Percentiles rank a stretch among this genome's conserved stretches.
These are phyloP conservation scores for Ganoderma sinense DNA, from an alignment of 1,284 basidiomycete genomes.

Conservation along the genomic window DNA sequence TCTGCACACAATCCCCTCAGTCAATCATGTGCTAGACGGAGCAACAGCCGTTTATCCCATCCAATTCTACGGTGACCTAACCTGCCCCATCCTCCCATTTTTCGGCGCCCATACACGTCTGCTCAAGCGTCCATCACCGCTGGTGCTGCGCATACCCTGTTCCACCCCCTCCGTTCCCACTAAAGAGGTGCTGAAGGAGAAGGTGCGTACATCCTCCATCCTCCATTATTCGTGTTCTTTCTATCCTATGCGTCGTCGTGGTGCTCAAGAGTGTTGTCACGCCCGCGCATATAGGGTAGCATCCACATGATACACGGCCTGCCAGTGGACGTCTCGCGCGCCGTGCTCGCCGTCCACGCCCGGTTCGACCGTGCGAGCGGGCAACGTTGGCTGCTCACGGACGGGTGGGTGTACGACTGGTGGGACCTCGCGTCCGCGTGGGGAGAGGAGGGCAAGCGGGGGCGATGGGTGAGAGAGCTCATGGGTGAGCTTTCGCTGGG, in stretches of 20 bases:
- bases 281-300: constrained; percentile 54
- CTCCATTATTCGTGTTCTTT: background rate
- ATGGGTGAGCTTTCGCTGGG: background rate
- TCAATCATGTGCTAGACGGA: too few relatives aligned
- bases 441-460: constrained; percentile 41
- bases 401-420: constrained; percentile 71
- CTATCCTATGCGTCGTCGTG: background rate
- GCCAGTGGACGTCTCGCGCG: constrained; percentile 65
- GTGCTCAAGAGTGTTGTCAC: background rate
- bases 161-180: too few relatives aligned
- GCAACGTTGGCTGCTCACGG: constrained; percentile 64
- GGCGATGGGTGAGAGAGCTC: constrained; percentile 58
- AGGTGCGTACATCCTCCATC: constrained; percentile 46
- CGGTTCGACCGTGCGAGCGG: constrained; percentile 52
- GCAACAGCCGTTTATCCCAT: background rate
- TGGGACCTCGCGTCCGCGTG: constrained; percentile 70
- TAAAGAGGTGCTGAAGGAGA: constrained; percentile 60
- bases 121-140: background rate
- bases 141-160: background rate
- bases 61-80: too few relatives aligned
- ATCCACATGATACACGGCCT: constrained; percentile 66
- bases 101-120: background rate
- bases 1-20: too few relatives aligned
- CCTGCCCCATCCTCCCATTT: background rate
- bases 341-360: constrained; percentile 59